Conservation (phyloP, 306 rosid genomes). For the Lathyrus aphaca region DNA sequence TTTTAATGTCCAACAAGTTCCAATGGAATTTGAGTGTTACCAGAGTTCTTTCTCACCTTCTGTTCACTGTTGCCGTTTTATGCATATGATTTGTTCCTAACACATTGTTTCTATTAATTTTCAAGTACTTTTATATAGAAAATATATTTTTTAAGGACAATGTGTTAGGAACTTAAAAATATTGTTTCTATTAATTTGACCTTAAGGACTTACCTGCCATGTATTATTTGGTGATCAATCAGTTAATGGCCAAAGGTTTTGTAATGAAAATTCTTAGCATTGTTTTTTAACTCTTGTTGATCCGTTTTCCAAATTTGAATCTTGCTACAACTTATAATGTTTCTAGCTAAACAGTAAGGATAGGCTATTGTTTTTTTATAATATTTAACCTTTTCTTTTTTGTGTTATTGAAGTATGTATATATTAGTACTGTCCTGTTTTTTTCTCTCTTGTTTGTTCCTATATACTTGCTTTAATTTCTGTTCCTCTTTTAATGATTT, state of each 20-base stretch:
- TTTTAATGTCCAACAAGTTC: conserved; percentile 22
- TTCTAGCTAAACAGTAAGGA: conserved; percentile 23
- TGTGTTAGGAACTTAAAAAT: no score
- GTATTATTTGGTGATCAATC: conserved; percentile 25
- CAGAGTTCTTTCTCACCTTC: conserved; percentile 1
- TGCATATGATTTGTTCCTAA: neutral
- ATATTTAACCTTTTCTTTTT: conserved; percentile 3
- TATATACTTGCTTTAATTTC: conserved; percentile 22
- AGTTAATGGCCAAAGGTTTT: conserved; percentile 9
- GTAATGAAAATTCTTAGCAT: neutral
- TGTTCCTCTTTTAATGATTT: conserved; percentile 43
- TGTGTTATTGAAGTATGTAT: conserved; percentile 31
- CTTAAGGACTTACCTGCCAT: conserved; percentile 18
- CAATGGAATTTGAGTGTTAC: conserved; percentile 7
- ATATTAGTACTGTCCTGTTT: conserved; percentile 4
- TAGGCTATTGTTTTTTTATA: conserved; percentile 14
- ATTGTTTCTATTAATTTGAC: no score
- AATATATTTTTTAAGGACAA: conserved; percentile 20
- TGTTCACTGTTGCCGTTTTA: conserved; percentile 6
- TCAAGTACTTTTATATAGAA: conserved; percentile 12
- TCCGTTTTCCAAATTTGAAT: conserved; percentile 18
- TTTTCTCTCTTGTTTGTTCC: conserved; percentile 21
- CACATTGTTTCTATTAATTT: conserved; percentile 31
- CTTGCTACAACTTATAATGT: conserved; percentile 15
- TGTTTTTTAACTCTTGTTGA: neutral